These are phyloP conservation scores for Arthrinium phaeospermum DNA, from an alignment of 2,329 filamentous ascomycete genomes.

Conservation along the genomic window DNA sequence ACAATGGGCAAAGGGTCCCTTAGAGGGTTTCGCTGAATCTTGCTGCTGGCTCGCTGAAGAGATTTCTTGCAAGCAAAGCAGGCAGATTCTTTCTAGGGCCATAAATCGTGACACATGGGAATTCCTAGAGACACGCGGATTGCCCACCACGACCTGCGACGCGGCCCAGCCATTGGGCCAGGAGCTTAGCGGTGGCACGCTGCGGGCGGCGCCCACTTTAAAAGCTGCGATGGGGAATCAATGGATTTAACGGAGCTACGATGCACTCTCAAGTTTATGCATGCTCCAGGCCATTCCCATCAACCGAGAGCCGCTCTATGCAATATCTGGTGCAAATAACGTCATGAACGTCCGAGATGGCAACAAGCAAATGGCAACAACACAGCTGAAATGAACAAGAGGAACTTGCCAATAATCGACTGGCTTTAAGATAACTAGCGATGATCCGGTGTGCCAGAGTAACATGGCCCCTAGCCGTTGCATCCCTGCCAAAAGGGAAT, in stretches of 20 bases:
- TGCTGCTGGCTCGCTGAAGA: background rate
- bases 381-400: background rate
- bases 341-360: background rate
- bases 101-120: constrained; percentile 17
- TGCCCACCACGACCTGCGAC: constrained; percentile 13
- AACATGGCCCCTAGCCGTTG: background rate
- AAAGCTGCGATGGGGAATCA: background rate
- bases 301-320: background rate
- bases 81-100: constrained; percentile 7
- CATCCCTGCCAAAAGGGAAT: background rate
- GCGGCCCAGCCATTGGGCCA: constrained; percentile 10
- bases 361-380: background rate
- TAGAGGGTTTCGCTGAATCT: background rate
- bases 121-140: background rate
- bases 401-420: background rate
- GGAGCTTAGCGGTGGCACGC: background rate
- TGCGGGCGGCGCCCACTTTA: background rate
- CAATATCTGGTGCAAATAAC: background rate
- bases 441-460: background rate
- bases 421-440: background rate
- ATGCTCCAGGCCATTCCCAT: constrained; percentile 1
- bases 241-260: background rate
- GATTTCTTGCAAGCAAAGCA: background rate
- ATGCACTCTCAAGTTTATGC: background rate
- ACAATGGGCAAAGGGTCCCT: background rate